Base-by-base conservation (phyloP, 2,329 filamentous ascomycete species). In the Botrytis cinerea region DNA sequence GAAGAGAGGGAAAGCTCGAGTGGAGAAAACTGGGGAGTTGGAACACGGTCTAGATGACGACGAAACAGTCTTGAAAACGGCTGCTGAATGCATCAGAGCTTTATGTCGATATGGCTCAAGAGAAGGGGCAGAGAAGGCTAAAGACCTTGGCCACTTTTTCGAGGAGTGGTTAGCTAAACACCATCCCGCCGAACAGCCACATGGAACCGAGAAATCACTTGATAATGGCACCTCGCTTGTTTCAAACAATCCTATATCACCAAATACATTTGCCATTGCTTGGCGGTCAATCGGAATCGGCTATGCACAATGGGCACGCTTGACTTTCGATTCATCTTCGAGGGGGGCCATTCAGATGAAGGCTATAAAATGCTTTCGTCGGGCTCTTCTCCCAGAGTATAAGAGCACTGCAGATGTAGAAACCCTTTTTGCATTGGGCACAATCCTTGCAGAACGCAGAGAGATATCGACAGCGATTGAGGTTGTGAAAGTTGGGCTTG, bases 251-350 rank as follows among this genome's bases (percentile, higher is more conserved):
- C 77, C 80, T 28, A 85, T 95, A 5, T 84, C 90, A 45, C 87
- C 89, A 8, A 84, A 85, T 38, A 86, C 90, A 20, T 83, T 95
- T 72, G 91, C 92, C 4, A 83, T 90, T 74, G 89, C 93, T 38
- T 97, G 95, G 87, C 90, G 94, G 78, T 93, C 93, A 12, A 91
- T 98, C 75, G 96, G 95, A 0, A 86, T 97, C 71, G 92, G 93
- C 22, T 91, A 96, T 77, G 93, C 95, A 2, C 91, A 95, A 75
- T 98, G 94, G 94, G 93, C 95, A 62, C 89, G 91, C 70, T 87
- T 91, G 79, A 97, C 95, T 0, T 93, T 90, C 74, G 91, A 97
- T 76, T 91, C 90, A 38, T 87, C 90, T 59, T 85, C 87, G 28
- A 89, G 96, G 74, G 87, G 90, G 9, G 89, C 92, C 67, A 89